These are phyloP conservation scores for Ceratobasidium sp. DNA, from an alignment of 1,284 basidiomycete species.

Conservation along the genomic window DNA sequence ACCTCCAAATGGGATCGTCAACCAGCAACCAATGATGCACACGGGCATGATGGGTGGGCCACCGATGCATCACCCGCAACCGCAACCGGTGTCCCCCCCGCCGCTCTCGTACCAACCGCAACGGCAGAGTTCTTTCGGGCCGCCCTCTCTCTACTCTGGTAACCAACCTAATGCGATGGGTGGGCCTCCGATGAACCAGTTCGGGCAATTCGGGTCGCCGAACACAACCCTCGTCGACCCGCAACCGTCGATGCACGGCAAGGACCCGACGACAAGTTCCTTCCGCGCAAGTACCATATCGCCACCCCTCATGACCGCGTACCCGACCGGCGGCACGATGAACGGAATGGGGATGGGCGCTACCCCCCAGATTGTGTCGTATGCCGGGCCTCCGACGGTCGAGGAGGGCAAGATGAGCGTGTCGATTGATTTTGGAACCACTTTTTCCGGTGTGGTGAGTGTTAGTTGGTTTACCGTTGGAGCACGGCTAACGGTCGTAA, in stretches of 20 bases:
- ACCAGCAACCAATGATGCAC: constrained; percentile 20
- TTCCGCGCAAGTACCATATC: constrained; percentile 24
- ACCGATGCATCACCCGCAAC: constrained; percentile 30
- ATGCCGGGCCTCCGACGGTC: constrained; percentile 8
- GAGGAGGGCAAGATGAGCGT: constrained; percentile 63
- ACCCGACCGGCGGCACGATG: constrained; percentile 4
- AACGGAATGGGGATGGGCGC: constrained; percentile 11
- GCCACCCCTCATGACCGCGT: constrained; percentile 9
- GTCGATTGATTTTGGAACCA: constrained; percentile 84
- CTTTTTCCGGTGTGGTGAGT: constrained; percentile 80
- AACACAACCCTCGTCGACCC: constrained; percentile 15
- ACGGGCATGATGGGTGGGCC: constrained; percentile 17
- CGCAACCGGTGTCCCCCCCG: neutral
- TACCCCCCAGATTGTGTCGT: constrained; percentile 17
- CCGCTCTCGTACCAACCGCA: constrained; percentile 12
- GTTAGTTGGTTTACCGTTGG: neutral
- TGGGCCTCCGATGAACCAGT: constrained; percentile 23
- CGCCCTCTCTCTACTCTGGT: neutral
- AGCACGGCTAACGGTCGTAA: neutral
- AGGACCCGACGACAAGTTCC: constrained; percentile 20
- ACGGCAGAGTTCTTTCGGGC: constrained; percentile 25
- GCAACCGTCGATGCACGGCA: constrained; percentile 10
- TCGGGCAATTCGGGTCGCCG: constrained; percentile 25
- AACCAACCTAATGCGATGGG: neutral
- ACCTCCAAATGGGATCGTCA: constrained; percentile 12